Conservation (phyloP, 1,139 yeast species). For the Saccharomycopsis hybrid region DNA sequence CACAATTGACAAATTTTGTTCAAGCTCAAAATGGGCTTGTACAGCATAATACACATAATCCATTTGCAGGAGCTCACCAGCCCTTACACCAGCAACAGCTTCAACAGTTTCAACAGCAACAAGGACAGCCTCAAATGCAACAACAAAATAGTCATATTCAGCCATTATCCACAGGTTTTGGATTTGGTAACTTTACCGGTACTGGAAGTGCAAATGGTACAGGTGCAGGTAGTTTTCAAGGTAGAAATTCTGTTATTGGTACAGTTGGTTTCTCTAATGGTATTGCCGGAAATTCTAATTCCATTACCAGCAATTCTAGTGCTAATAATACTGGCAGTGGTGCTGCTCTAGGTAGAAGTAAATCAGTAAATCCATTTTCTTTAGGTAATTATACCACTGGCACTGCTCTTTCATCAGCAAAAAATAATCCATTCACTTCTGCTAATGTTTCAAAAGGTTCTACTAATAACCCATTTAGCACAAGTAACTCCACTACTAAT, state of each 20-base stretch:
- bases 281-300: too few relatives aligned
- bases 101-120: slow-evolving; percentile 22
- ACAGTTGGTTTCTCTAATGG: too few relatives aligned
- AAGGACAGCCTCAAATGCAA: slow-evolving; percentile 15
- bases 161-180: slow-evolving; percentile 18
- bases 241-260: too few relatives aligned
- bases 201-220: too few relatives aligned
- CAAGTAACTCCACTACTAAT: slow-evolving; percentile 22
- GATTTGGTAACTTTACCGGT: slow-evolving; percentile 18
- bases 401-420: slow-evolving; percentile 10
- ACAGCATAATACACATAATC: too few relatives aligned
- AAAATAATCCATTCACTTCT: slow-evolving; percentile 27
- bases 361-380: slow-evolving; percentile 20
- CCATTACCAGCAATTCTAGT: slow-evolving; percentile 3
- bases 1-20: too few relatives aligned
- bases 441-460: slow-evolving; percentile 19
- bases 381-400: slow-evolving; percentile 20
- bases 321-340: slow-evolving; percentile 8
- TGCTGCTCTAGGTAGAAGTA: slow-evolving; percentile 8
- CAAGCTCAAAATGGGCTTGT: too few relatives aligned
- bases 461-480: slow-evolving; percentile 29
- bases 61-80: too few relatives aligned
- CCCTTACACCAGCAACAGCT: slow-evolving; percentile 17
- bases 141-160: slow-evolving; percentile 13
- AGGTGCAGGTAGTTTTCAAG: too few relatives aligned